phyloP scores from a whole-genome alignment of 768 basidiomycete genomes.

The Suillus subluteus region DNA sequence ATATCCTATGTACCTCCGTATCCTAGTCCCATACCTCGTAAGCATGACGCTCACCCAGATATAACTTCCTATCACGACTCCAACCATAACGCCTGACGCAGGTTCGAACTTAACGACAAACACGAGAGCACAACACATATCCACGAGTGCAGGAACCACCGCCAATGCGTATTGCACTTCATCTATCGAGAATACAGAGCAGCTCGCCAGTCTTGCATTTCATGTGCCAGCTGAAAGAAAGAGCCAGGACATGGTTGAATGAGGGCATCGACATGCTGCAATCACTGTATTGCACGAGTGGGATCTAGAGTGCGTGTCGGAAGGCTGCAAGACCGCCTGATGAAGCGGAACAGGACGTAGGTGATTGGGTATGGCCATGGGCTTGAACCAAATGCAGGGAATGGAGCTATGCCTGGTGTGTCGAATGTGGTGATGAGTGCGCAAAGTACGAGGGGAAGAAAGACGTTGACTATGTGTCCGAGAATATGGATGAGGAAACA shows the following conservation, averaged over 20 bases:
- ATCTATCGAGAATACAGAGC: conserved; percentile 67
- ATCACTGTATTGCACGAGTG: conserved; percentile 90
- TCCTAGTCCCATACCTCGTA: too few species aligned
- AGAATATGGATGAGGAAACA: too few species aligned
- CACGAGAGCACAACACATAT: conserved; percentile 72
- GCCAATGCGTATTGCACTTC: conserved; percentile 90
- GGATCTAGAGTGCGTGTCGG: conserved; percentile 63
- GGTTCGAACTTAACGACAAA: conserved; percentile 67
- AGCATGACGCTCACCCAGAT: too few species aligned
- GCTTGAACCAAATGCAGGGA: too few species aligned
- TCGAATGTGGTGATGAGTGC: too few species aligned
- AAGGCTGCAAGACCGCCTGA: conserved; percentile 75
- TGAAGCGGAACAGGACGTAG: conserved; percentile 76
- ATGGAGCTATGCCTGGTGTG: too few species aligned
- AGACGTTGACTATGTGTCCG: too few species aligned
- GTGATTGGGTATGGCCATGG: conserved; percentile 57
- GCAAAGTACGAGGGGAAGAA: too few species aligned
- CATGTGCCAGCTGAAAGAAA: conserved; percentile 84
- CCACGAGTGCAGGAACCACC: conserved; percentile 80
- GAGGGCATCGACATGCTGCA: conserved; percentile 60
- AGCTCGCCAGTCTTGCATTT: conserved; percentile 78
- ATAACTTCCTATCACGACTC: too few species aligned
- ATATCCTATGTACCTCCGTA: conserved; percentile 75
- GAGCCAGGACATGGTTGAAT: conserved; percentile 83
- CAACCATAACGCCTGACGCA: conserved; percentile 67